Evolutionary conservation across 2,329 filamentous ascomycete species (phyloP).

Genomic region (Domatiomyces catenatus): DNA sequence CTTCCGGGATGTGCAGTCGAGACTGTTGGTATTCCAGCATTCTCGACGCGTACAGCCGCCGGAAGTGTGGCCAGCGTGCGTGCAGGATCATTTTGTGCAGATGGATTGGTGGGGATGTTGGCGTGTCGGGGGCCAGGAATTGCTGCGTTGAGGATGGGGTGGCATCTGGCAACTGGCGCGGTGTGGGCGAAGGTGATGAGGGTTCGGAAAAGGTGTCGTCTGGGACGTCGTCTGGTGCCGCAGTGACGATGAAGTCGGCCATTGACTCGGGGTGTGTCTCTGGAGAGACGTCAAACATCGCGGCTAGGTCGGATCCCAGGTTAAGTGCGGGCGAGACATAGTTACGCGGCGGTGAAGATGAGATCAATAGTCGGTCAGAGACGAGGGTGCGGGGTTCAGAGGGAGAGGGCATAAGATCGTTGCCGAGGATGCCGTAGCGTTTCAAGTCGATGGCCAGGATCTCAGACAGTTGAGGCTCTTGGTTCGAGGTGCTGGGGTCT

Average conservation of each 20-base stretch:
- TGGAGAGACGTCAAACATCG: slow-evolving; percentile 72
- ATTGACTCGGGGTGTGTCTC: slow-evolving; percentile 57
- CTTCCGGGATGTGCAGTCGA: slow-evolving; percentile 94
- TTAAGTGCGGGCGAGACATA: slow-evolving; percentile 34
- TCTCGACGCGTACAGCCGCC: slow-evolving; percentile 75
- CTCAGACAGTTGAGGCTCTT: slow-evolving; percentile 87
- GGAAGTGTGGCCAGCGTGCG: slow-evolving; percentile 93
- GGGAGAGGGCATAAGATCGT: slow-evolving; percentile 46
- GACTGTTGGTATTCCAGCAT: slow-evolving; percentile 97
- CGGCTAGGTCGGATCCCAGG: slow-evolving; percentile 74
- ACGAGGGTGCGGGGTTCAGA: slow-evolving; percentile 32
- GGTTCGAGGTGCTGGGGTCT: slow-evolving; percentile 50
- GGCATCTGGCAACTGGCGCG: slow-evolving; percentile 11
- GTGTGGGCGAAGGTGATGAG: slow-evolving; percentile 15
- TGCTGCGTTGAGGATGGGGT: slow-evolving; percentile 6
- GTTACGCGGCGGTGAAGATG: neutral
- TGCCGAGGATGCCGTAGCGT: slow-evolving; percentile 78
- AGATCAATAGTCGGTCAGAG: slow-evolving; percentile 37
- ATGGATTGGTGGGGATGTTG: slow-evolving; percentile 69
- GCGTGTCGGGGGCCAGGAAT: slow-evolving; percentile 17
- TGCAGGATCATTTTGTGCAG: slow-evolving; percentile 91
- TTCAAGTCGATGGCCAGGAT: slow-evolving; percentile 87
- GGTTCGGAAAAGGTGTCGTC: slow-evolving; percentile 45
- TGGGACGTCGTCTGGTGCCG: slow-evolving; percentile 52
- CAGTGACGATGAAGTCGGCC: slow-evolving; percentile 82